Evolutionary conservation across 2,329 filamentous ascomycete genomes (phyloP).

Genomic region (Aureobasidium sp.): DNA sequence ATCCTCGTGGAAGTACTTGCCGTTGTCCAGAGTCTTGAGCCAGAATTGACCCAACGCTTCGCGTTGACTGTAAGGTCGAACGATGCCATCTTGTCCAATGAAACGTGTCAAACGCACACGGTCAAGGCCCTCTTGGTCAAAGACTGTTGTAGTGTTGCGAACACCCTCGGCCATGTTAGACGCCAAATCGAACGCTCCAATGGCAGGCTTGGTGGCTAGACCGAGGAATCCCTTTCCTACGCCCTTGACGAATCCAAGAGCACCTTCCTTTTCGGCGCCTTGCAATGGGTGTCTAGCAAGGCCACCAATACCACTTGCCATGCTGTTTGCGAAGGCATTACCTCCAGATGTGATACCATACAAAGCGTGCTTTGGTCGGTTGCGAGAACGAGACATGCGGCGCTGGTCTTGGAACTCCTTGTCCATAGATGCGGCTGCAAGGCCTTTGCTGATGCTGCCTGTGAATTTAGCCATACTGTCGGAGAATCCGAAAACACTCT

Average conservation of each 20-base stretch:
- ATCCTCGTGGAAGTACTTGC: conserved; percentile 93
- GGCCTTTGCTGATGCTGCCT: conserved; percentile 90
- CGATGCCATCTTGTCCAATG: conserved; percentile 84
- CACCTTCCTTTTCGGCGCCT: conserved; percentile 90
- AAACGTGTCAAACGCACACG: conserved; percentile 89
- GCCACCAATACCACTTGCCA: conserved; percentile 89
- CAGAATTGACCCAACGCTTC: conserved; percentile 96
- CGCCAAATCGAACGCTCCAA: conserved; percentile 92
- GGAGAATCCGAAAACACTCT: conserved; percentile 93
- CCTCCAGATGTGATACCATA: conserved; percentile 94
- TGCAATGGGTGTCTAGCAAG: conserved; percentile 89
- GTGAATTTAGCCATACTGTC: conserved; percentile 98
- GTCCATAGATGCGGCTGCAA: conserved; percentile 90
- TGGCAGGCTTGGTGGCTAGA: conserved; percentile 92
- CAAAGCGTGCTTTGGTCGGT: conserved; percentile 91
- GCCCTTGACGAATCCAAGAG: conserved; percentile 92
- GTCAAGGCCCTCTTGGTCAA: conserved; percentile 88
- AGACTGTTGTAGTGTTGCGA: conserved; percentile 96
- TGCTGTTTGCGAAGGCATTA: conserved; percentile 85
- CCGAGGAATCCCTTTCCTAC: conserved; percentile 92
- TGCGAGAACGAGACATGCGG: conserved; percentile 84
- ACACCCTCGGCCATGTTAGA: conserved; percentile 97
- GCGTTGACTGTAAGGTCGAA: conserved; percentile 86
- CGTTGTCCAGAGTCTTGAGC: conserved; percentile 97
- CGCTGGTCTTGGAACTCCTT: conserved; percentile 97